Evolutionary conservation across 2,329 filamentous ascomycete genomes (phyloP).

Genomic region (Ceratocystis alfenasii): DNA sequence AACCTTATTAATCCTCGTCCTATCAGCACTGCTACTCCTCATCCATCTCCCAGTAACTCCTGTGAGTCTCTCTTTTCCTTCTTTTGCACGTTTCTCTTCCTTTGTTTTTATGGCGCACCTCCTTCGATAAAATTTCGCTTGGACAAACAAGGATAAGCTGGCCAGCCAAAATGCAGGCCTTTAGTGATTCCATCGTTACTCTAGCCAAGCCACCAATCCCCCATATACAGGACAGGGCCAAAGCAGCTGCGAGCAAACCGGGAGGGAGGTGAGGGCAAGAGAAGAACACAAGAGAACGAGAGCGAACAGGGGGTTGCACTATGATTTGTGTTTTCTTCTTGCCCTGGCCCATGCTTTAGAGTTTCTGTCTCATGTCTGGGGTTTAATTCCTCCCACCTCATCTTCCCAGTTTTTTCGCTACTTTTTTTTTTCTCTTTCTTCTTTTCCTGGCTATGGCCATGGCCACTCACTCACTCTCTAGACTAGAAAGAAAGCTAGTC

Average conservation of each 20-base stretch:
- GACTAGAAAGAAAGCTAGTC: not conserved
- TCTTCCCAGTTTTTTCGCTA: not conserved
- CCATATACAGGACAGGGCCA: not conserved
- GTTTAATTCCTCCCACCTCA: slow-evolving; percentile 2
- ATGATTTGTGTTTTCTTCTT: slow-evolving; percentile 8
- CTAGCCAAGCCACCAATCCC: not conserved
- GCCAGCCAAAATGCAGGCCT: not conserved
- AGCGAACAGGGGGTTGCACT: not conserved
- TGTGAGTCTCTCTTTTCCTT: not conserved
- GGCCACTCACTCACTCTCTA: not conserved
- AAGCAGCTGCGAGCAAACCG: not conserved
- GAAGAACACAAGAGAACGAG: not conserved
- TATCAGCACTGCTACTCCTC: not conserved
- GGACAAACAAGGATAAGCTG: slow-evolving; percentile 8
- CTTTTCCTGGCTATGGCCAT: not conserved
- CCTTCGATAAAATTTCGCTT: slow-evolving; percentile 15
- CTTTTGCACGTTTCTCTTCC: not conserved
- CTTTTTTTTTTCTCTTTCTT: not conserved
- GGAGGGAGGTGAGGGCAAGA: not conserved
- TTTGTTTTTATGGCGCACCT: slow-evolving; percentile 4
- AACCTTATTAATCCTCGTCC: slow-evolving; percentile 10
- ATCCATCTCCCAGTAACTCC: no score
- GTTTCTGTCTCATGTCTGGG: slow-evolving; percentile 11
- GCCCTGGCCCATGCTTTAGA: slow-evolving; percentile 12
- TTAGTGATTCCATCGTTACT: not conserved